Evolutionary conservation across 1,284 basidiomycete species (phyloP).

Genomic region (Ganoderma sp.): DNA sequence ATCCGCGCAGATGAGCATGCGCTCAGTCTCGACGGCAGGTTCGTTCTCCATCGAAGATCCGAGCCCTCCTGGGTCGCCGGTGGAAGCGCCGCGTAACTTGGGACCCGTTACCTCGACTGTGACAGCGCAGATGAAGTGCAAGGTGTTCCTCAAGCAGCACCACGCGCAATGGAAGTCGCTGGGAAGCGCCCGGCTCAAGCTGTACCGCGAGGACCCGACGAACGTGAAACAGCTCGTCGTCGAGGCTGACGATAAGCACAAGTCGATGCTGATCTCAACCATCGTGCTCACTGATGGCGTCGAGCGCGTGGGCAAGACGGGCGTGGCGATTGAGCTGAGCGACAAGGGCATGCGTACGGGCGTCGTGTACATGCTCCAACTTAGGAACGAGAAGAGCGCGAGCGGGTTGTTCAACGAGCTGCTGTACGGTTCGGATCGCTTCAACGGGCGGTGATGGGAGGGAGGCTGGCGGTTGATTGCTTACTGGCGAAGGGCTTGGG

Average conservation of each 20-base stretch:
- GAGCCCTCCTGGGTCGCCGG: slow-evolving; percentile 80
- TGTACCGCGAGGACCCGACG: slow-evolving; percentile 84
- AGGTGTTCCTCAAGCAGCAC: slow-evolving; percentile 94
- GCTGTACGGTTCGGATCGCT: slow-evolving; percentile 80
- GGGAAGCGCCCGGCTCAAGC: slow-evolving; percentile 85
- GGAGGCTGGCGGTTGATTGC: not conserved
- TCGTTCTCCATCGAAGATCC: slow-evolving; percentile 62
- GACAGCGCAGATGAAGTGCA: slow-evolving; percentile 97
- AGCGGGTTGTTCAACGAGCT: slow-evolving; percentile 87
- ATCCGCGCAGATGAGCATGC: slow-evolving; percentile 60
- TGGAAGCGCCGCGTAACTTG: slow-evolving; percentile 54
- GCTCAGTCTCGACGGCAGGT: slow-evolving; percentile 55
- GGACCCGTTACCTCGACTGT: slow-evolving; percentile 79
- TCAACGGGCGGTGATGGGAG: slow-evolving; percentile 14
- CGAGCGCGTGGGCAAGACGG: slow-evolving; percentile 96
- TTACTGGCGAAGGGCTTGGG: not conserved
- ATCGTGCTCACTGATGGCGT: slow-evolving; percentile 96
- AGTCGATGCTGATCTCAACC: slow-evolving; percentile 87
- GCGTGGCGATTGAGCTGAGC: slow-evolving; percentile 95
- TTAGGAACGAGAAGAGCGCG: slow-evolving; percentile 88
- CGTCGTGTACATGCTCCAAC: slow-evolving; percentile 96
- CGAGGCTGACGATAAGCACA: slow-evolving; percentile 82
- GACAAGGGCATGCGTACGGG: slow-evolving; percentile 92
- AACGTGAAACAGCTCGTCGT: slow-evolving; percentile 97
- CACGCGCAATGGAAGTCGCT: slow-evolving; percentile 98